phyloP scores from a whole-genome alignment of 768 basidiomycete genomes.

The Amanita brunnescens region DNA sequence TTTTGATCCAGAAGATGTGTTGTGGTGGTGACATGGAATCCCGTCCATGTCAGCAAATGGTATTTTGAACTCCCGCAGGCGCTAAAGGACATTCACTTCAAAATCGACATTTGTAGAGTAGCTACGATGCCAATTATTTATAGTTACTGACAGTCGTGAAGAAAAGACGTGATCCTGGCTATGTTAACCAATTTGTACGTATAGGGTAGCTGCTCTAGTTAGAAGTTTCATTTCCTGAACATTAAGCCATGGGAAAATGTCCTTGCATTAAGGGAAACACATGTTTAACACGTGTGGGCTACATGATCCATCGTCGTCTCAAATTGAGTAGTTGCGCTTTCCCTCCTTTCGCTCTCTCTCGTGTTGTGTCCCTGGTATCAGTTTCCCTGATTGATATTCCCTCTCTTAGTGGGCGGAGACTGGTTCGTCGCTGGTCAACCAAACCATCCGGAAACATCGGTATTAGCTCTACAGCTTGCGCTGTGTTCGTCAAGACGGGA shows the following conservation, averaged over 20 bases:
- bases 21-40: background rate
- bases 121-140: too few species aligned
- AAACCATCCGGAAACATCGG: background rate
- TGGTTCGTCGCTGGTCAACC: background rate
- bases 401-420: background rate
- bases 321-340: background rate
- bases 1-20: background rate
- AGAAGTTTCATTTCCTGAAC: background rate
- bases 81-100: too few species aligned
- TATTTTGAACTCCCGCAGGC: too few species aligned
- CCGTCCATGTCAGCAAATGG: too few species aligned
- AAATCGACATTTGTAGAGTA: too few species aligned
- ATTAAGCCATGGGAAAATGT: background rate
- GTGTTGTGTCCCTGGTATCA: background rate
- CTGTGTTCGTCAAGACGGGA: background rate
- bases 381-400: background rate
- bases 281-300: background rate
- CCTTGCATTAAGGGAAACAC: background rate
- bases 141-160: too few species aligned
- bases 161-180: too few species aligned
- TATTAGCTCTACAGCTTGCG: background rate
- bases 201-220: background rate
- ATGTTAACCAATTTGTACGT: too few species aligned
- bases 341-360: background rate
- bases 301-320: background rate